A percentile compares a stretch with the other conserved stretches of the same genome.
phyloP scores from a whole-genome alignment of 2,329 filamentous ascomycete species.

The Venturiaceae sp. region DNA sequence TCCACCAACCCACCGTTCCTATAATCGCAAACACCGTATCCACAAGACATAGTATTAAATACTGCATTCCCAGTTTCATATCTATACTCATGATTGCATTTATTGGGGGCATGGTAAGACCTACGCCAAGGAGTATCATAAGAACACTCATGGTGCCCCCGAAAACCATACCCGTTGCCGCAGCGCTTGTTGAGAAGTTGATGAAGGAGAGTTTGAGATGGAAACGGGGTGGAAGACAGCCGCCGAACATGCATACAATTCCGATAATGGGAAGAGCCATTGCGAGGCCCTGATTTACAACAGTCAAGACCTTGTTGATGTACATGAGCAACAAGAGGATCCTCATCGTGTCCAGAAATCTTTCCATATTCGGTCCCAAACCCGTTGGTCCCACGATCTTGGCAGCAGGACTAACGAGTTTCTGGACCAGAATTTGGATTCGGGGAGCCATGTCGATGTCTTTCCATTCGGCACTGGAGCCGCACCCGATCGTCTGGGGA shows the following conservation, averaged over 20 bases:
- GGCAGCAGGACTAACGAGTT: not conserved
- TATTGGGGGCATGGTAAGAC: not conserved
- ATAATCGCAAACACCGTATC: not conserved
- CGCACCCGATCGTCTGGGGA: not conserved
- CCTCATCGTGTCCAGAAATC: not conserved
- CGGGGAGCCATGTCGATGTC: not conserved
- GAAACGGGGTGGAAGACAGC: not conserved
- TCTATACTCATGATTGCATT: not conserved
- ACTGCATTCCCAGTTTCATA: not conserved
- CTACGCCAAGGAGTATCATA: not conserved
- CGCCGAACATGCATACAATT: not conserved
- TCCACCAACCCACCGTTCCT: not conserved
- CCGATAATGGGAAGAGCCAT: not conserved
- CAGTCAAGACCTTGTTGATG: not conserved
- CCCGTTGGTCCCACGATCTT: not conserved
- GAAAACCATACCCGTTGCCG: not conserved
- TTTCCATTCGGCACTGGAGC: not conserved
- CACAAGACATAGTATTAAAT: not conserved
- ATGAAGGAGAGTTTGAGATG: slow-evolving; percentile 1
- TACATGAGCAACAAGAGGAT: not conserved
- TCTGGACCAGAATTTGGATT: not conserved
- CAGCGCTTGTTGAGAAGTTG: not conserved
- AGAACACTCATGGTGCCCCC: not conserved
- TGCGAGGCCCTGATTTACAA: not conserved
- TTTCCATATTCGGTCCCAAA: not conserved